Evolutionary conservation across 345 rosid genomes (phyloP), one percentile per base, ranked within the genome.

Genomic region (Mercurialis annua): DNA sequence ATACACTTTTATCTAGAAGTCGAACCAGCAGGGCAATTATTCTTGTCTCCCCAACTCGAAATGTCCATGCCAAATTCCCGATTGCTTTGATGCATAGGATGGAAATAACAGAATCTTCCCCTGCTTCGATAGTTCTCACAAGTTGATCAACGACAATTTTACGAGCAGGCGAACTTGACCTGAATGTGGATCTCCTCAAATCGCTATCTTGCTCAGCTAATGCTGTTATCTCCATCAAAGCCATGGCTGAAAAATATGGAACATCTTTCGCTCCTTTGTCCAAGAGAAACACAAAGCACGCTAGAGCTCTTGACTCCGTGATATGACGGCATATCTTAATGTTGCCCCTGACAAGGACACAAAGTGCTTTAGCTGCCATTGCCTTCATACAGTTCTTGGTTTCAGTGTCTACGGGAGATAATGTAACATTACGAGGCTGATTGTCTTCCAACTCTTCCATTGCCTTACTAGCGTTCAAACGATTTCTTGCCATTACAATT

Each of bases 341-440:
- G 72, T 92, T 92, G 17, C 81, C 95, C 54, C 67, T 79, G 4
- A 92, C 92, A 49, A 92, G 93, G 20, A 77, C 81, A 91, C 97
- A 84, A 9, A 92, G 85, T 26, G 98, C 98, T 69, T 85, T 82
- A 3, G 97, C 93, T 31, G 97, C 93, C 97, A 85, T 85, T 29
- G 86, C 93, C 56, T 92, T 92, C 92, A 88, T 88, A 26, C 75
- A 64, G 11, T 90, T 71, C 83, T 92, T 88, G 43, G 86, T 84
- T 36, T 67, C 83, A 29, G 97, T 85, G 69, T 90, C 96, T 77
- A 90, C 97, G 1, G 76, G 67, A 0, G 85, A 75, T 43, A 70
- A 44, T 6, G 88, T 81, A 65, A 67, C 76, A 72, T 68, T 80
- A 52, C 71, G 6, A 27, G 54, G 72, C 82, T 84, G 83, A 60